Evolutionary conservation across 2,329 filamentous ascomycete genomes (phyloP), one percentile per base, ranked within the genome.

Genomic region (Dactylellina cionopaga): DNA sequence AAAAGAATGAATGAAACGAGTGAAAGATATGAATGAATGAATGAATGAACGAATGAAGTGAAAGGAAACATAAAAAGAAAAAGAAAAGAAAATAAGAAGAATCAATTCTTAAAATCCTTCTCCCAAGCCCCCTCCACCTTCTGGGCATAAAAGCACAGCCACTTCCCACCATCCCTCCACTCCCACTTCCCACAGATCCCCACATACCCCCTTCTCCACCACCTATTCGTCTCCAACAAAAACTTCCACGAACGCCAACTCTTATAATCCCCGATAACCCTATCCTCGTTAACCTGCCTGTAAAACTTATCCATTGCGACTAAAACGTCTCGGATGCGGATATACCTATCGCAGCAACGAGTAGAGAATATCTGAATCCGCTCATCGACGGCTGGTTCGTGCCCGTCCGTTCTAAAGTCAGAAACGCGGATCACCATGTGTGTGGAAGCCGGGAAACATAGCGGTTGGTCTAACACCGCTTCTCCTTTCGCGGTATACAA

Each of bases 201-300:
- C 2, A 71, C 58, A 46, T 51, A 71, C 3, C 66, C 66, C 11
- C 66, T 56, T 19, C 66, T 56, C 66, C 66, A 71, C 66, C 66
- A 71, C 35, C 66, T 58, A 39, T 71, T 71, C 5, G 66, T 71
- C 52, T 71, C 66, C 25, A 71, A n/a, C 35, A 63, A 37, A 24
- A 71, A 71, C 29, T 71, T 71, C 66, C 66, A 71, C 3, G 58
- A 58, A n/a, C 31, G 55, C 66, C 66, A 71, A 19, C 58, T 64
- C 41, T 63, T 64, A n/a, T 71, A 63, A 22, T 71, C 66, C 0
- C 49, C 51, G 17, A 71, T 71, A 19, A 64, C 58, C 9, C 66
- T 37, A 27, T 71, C 66, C 29, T 71, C 66, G 44, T 71, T 71
- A 3, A 64, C 51, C 22, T 63, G 58, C 46, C 66, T 31, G 25